phyloP scores from a whole-genome alignment of 345 rosid species.

The Lumnitzera littorea region DNA sequence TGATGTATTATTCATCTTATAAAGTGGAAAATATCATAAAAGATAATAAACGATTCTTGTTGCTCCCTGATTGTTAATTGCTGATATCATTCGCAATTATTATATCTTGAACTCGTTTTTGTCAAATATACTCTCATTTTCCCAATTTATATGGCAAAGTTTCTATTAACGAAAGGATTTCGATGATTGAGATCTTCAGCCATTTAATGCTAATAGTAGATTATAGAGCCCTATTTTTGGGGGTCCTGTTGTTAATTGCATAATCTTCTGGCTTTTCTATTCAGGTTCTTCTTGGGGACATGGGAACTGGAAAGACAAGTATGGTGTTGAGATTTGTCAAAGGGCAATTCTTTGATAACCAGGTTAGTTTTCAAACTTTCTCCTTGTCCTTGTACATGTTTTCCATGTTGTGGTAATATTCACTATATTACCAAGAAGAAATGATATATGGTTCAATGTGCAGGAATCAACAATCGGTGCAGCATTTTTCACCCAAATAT shows the following conservation, averaged over 20 bases:
- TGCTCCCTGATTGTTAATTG: too few species aligned
- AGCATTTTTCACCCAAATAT: constrained; percentile 41
- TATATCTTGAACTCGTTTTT: too few species aligned
- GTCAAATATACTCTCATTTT: too few species aligned
- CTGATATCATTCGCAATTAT: too few species aligned
- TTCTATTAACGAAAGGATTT: too few species aligned
- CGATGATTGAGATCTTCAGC: too few species aligned
- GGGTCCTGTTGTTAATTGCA: neutral
- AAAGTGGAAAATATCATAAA: too few species aligned
- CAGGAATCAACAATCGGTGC: constrained; percentile 50
- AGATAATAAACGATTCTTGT: too few species aligned
- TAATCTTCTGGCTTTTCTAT: neutral
- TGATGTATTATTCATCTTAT: too few species aligned
- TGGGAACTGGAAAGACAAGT: constrained; percentile 73
- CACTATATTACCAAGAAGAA: neutral
- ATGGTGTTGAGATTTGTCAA: constrained; percentile 54
- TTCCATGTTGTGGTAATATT: neutral
- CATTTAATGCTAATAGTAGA: too few species aligned
- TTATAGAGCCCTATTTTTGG: too few species aligned
- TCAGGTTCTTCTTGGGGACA: constrained; percentile 61
- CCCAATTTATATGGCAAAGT: too few species aligned
- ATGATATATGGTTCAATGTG: neutral
- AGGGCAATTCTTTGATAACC: constrained; percentile 56
- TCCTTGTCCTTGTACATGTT: neutral
- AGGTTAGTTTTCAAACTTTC: constrained; percentile 23